Evolutionary conservation across 352 stramenopile species (phyloP), one percentile per base, ranked within the genome.

Genomic region (Globisporangium orthogonon): DNA sequence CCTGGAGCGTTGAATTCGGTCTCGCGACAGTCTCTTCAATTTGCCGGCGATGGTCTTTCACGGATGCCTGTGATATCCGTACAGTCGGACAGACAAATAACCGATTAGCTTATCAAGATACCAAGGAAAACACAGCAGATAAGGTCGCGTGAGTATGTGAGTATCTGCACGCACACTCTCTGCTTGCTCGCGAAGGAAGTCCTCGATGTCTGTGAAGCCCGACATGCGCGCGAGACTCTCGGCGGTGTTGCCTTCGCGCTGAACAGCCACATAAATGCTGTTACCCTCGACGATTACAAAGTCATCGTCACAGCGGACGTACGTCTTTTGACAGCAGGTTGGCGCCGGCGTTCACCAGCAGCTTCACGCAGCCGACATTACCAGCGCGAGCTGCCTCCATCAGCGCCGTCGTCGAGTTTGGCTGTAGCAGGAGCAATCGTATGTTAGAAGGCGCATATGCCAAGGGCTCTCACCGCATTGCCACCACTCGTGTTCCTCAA

Each of bases 321-420:
- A 94, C 83, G 73, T 94, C 84, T 72, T 87, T 88, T 1, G 75
- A 83, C 17, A 76, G 63, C 14, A 92, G 61, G 55, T 68, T 90
- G 13, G 84, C 75, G 39, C 84, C 84, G 33, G 78, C 76, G 18
- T 89, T 60, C 4, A 83, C 78, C 41, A 94, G 66, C 2, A 89
- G 39, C 40, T 79, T 86, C 6, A 94, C 83, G 61, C 80, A 90
- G 0, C 76, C 77, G 5, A 92, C 68, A 50, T 92, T 90, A 35
- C 82, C 84, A 11, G 82, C 84, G 33, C 84, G 82, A 29, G 84
- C 84, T 50, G 84, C 84, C 78, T 94, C 84, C 84, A 94, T 94
- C 37, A 94, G 57, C 15, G 84, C 84, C n/a, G 84, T 94, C 18
- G 84, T 94, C 23, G 78, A 89, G 59, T 92, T 94, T 10, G 84